Conservation (phyloP, 2,329 filamentous ascomycete genomes). For the Teratosphaeria destructans region DNA sequence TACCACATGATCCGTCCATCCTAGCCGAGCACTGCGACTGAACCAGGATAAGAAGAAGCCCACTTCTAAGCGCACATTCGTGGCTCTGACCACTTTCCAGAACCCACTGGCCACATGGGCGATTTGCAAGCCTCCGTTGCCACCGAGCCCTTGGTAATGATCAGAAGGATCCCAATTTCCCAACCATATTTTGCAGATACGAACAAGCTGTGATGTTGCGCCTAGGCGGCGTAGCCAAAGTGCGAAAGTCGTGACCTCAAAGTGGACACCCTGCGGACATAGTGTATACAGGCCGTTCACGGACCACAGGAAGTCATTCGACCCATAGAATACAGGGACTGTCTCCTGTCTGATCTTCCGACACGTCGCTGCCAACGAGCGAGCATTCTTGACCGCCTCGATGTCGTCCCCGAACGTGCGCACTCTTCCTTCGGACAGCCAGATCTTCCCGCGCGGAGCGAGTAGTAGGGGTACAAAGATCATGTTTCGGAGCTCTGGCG, state of each 20-base stretch:
- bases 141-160: too few relatives aligned
- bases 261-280: not conserved
- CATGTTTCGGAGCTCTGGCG: not conserved
- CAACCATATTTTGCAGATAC: too few relatives aligned
- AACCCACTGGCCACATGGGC: not conserved
- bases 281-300: not conserved
- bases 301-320: not conserved
- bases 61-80: not conserved
- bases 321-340: not conserved
- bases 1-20: not conserved
- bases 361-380: not conserved
- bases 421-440: not conserved
- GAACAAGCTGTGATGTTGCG: too few relatives aligned
- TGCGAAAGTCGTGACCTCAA: not conserved
- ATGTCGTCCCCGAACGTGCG: not conserved
- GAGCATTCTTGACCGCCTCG: not conserved
- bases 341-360: not conserved
- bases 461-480: not conserved
- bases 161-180: too few relatives aligned
- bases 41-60: too few relatives aligned
- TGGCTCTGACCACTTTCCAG: not conserved
- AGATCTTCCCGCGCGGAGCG: not conserved
- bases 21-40: not conserved
- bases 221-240: not conserved
- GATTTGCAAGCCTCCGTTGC: not conserved